These are phyloP conservation scores for Exophiala sp. DNA, from an alignment of 2,329 filamentous ascomycete genomes.

Conservation along the genomic window DNA sequence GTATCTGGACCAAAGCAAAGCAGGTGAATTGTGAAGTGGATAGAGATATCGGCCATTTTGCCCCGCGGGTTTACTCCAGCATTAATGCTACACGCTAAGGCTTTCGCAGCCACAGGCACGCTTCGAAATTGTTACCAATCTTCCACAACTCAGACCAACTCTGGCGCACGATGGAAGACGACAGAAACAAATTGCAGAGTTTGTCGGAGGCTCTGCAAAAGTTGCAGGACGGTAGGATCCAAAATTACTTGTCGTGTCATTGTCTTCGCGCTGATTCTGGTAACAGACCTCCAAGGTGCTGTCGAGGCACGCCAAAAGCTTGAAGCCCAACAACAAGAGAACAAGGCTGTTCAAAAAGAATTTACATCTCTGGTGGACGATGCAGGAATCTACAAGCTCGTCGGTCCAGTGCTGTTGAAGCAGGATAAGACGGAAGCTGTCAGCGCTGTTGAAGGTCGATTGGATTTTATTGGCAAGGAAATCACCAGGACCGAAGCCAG, in stretches of 20 bases:
- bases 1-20: not conserved
- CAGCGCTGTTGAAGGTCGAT: conserved; percentile 80
- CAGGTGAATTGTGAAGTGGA: not conserved
- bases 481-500: conserved; percentile 69
- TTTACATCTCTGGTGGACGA: conserved; percentile 75
- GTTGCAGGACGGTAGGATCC: conserved; percentile 69
- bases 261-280: conserved; percentile 6
- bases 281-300: conserved; percentile 70
- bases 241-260: not conserved
- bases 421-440: conserved; percentile 89
- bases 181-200: conserved; percentile 73
- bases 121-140: conserved; percentile 14
- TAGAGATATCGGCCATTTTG: conserved; percentile 5
- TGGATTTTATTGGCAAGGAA: conserved; percentile 91
- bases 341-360: conserved; percentile 75
- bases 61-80: conserved; percentile 13
- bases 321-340: conserved; percentile 89
- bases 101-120: not conserved
- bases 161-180: conserved; percentile 37
- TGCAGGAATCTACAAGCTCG: conserved; percentile 91
- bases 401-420: conserved; percentile 88
- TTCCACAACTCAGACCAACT: not conserved
- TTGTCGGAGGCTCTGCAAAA: conserved; percentile 85
- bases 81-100: conserved; percentile 7
- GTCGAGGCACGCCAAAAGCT: conserved; percentile 83